Percentiles rank a stretch among this genome's conserved stretches.
Conservation (phyloP, 2,329 filamentous ascomycete genomes). For the Aquanectria penicillioides region DNA sequence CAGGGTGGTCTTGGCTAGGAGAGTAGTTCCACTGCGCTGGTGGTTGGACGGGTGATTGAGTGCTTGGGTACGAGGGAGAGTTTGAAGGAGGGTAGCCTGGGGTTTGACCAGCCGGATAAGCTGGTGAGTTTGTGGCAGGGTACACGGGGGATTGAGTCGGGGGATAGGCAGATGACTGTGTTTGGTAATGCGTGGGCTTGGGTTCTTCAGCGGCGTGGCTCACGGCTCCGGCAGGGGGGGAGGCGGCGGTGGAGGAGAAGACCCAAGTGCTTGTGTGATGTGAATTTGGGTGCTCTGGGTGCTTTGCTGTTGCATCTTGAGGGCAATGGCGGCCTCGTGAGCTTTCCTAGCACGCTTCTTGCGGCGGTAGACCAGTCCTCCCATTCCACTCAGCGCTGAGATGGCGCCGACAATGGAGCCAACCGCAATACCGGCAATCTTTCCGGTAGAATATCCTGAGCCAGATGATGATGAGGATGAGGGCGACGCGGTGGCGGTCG, state of each 20-base stretch:
- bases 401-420: not conserved
- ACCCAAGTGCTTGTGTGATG: not conserved
- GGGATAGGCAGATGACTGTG: not conserved
- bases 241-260: not conserved
- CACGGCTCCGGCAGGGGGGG: not conserved
- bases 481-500: not conserved
- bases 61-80: too few relatives aligned
- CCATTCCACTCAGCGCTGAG: not conserved
- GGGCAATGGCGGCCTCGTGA: not conserved
- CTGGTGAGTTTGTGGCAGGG: not conserved
- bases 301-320: constrained; percentile 2
- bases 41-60: not conserved
- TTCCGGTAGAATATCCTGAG: not conserved
- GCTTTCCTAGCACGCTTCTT: not conserved
- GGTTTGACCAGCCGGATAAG: not conserved
- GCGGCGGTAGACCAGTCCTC: not conserved
- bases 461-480: not conserved
- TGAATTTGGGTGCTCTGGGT: constrained; percentile 3
- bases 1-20: not conserved
- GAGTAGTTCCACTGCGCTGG: not conserved
- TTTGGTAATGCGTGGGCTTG: not conserved
- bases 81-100: too few relatives aligned
- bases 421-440: not conserved
- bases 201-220: not conserved
- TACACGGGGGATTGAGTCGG: not conserved